phyloP scores from a whole-genome alignment of 73 alveolate species.

The Paraurostyla sp. region DNA sequence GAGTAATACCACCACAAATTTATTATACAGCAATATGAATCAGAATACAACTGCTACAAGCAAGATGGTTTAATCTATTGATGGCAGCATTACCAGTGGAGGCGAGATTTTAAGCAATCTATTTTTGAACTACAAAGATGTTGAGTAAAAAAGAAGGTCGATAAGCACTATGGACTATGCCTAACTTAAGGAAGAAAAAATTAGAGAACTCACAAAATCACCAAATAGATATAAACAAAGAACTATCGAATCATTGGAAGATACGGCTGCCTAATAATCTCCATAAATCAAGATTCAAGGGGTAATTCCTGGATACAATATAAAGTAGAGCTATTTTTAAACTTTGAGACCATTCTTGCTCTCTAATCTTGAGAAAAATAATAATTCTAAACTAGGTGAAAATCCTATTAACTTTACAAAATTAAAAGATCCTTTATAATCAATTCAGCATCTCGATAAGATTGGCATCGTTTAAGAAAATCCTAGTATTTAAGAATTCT shows the following conservation, averaged over 20 bases:
- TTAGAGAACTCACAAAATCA: neutral
- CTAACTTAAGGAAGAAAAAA: neutral
- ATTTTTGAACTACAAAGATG: neutral
- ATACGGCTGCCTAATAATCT: too few species aligned
- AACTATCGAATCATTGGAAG: too few species aligned
- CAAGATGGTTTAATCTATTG: neutral
- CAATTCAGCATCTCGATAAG: neutral
- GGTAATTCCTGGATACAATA: neutral
- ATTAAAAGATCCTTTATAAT: neutral
- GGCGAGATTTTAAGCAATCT: too few species aligned
- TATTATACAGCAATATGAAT: neutral
- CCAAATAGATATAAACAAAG: too few species aligned
- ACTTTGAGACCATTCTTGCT: neutral
- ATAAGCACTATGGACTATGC: conserved; percentile 2
- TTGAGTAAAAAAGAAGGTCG: neutral
- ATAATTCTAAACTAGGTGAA: neutral
- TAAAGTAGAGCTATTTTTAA: neutral
- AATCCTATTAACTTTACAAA: neutral
- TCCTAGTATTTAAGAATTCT: neutral
- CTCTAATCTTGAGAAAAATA: neutral
- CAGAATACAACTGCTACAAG: neutral
- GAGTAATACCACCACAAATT: too few species aligned
- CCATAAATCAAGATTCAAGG: conserved; percentile 43
- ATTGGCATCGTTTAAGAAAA: neutral
- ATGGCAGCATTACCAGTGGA: neutral